A percentile compares a stretch with the other conserved stretches of the same genome.
Conservation (phyloP, 2,329 filamentous ascomycete species). For the Mariannaea elegans region DNA sequence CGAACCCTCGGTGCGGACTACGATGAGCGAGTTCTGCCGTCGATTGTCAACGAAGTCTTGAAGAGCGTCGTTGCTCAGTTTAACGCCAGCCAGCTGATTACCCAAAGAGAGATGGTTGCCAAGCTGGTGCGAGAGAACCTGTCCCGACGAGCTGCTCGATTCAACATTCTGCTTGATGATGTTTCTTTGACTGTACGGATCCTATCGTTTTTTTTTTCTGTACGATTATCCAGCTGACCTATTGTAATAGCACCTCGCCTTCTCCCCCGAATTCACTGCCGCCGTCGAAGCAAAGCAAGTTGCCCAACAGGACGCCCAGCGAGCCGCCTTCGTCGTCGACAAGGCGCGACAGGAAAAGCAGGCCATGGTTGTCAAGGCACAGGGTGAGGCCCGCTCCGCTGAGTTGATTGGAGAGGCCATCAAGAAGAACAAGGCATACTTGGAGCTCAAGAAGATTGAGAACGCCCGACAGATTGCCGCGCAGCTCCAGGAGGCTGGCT, state of each 20-base stretch:
- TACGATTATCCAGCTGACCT: constrained; percentile 10
- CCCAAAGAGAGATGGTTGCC: constrained; percentile 96
- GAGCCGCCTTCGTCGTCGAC: constrained; percentile 97
- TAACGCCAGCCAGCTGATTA: constrained; percentile 98
- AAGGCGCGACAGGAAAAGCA: constrained; percentile 99
- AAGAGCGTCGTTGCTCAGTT: constrained; percentile 99
- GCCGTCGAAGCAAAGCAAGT: constrained; percentile 80
- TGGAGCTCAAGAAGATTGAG: constrained; percentile 98
- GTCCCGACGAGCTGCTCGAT: constrained; percentile 87
- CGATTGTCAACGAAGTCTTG: constrained; percentile 97
- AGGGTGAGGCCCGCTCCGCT: constrained; percentile 98
- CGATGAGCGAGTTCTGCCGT: constrained; percentile 94
- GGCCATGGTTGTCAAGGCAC: constrained; percentile 96
- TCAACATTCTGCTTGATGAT: constrained; percentile 98
- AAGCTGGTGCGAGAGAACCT: constrained; percentile 92
- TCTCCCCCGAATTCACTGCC: constrained; percentile 78
- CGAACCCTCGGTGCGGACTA: constrained; percentile 94
- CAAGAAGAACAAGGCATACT: constrained; percentile 98
- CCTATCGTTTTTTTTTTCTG: too few relatives aligned
- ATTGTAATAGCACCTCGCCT: constrained; percentile 68
- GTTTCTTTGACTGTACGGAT: constrained; percentile 87
- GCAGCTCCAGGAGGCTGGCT: constrained; percentile 84
- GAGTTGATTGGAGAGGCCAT: constrained; percentile 98
- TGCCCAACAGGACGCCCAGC: constrained; percentile 91
- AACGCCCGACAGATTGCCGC: constrained; percentile 91